These are phyloP conservation scores for Phyllosticta paracitricarpa DNA, from an alignment of 2,329 filamentous ascomycete species.

Conservation along the genomic window DNA sequence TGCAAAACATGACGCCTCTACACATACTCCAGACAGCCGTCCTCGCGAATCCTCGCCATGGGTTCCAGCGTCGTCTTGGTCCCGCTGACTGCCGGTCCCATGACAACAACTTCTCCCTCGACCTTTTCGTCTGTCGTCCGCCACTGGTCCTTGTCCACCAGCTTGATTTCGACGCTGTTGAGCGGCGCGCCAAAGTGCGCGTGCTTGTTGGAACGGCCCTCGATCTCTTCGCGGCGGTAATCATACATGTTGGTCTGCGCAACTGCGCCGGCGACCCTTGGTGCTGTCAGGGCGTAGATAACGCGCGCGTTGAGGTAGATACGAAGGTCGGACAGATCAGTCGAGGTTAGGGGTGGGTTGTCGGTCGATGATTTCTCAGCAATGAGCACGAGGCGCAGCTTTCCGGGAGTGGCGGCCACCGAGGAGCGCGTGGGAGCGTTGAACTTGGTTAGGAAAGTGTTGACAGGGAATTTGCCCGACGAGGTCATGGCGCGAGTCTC, in stretches of 20 bases:
- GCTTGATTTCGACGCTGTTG: conserved; percentile 66
- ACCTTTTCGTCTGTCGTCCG: conserved; percentile 52
- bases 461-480: conserved; percentile 62
- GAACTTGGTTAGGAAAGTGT: conserved; percentile 52
- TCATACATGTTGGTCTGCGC: conserved; percentile 81
- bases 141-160: conserved; percentile 52
- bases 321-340: conserved; percentile 68
- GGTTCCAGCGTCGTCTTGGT: conserved; percentile 55
- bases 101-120: conserved; percentile 53
- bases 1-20: background rate
- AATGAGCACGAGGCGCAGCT: conserved; percentile 71
- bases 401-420: conserved; percentile 55
- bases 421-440: conserved; percentile 50
- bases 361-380: conserved; percentile 55
- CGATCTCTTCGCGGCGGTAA: conserved; percentile 50
- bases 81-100: conserved; percentile 64
- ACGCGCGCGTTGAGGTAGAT: conserved; percentile 71
- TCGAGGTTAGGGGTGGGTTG: conserved; percentile 54
- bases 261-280: conserved; percentile 81
- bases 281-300: conserved; percentile 73
- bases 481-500: conserved; percentile 57
- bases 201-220: conserved; percentile 31
- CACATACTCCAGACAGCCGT: conserved; percentile 8
- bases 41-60: conserved; percentile 22
- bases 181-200: conserved; percentile 75